These are phyloP conservation scores for Xanthoconium stramineum DNA, from an alignment of 768 basidiomycete species.

Conservation along the genomic window DNA sequence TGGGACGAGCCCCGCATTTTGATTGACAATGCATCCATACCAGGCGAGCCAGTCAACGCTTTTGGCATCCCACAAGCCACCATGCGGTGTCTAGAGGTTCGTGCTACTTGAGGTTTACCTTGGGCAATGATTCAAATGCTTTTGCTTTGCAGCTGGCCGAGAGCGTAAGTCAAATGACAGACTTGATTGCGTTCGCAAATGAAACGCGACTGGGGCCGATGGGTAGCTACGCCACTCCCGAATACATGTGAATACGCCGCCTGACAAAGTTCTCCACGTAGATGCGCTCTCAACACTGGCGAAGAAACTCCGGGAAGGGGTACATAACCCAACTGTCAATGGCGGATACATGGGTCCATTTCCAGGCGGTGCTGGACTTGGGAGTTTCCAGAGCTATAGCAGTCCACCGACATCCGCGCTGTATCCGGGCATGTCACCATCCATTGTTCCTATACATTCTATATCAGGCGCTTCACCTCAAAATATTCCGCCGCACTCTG, in stretches of 20 bases:
- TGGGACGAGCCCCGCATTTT: conserved; percentile 66
- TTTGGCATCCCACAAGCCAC: conserved; percentile 88
- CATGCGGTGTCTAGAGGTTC: conserved; percentile 82
- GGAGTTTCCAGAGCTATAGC: conserved; percentile 23
- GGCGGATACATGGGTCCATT: conserved; percentile 18
- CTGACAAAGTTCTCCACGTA: conserved; percentile 29
- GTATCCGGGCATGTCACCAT: conserved; percentile 42
- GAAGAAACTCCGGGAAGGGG: conserved; percentile 35
- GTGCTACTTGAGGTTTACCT: conserved; percentile 15
- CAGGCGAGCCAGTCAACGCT: conserved; percentile 81
- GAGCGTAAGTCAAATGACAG: conserved; percentile 76
- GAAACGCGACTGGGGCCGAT: conserved; percentile 56
- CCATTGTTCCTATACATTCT: conserved; percentile 45
- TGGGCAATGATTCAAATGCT: conserved; percentile 2
- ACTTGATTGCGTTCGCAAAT: conserved; percentile 65
- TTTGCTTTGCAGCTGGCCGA: conserved; percentile 59
- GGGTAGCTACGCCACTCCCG: conserved; percentile 46
- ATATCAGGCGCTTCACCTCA: conserved; percentile 46
- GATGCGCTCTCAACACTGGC: conserved; percentile 44
- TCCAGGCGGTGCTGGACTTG: conserved; percentile 19
- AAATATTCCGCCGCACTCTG: conserved; percentile 44
- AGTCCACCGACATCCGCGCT: conserved; percentile 41
- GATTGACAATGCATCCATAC: conserved; percentile 63
- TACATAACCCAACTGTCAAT: conserved; percentile 14
- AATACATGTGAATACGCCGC: conserved; percentile 23